Conservation (phyloP, 306 rosid genomes). For the Cotoneaster glaucophyllus region DNA sequence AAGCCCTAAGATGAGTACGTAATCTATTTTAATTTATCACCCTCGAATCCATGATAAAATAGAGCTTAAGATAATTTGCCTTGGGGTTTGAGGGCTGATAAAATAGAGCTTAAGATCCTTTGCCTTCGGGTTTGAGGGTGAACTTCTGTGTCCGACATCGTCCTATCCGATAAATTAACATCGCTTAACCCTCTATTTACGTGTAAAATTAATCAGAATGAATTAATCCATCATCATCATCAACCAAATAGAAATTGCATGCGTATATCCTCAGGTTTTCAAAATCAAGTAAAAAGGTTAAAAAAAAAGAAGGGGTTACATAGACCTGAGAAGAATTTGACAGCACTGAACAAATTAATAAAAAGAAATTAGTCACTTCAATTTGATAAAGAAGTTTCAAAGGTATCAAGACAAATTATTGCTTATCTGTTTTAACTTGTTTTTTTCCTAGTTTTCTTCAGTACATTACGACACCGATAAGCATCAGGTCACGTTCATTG, state of each 20-base stretch:
- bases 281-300: neutral
- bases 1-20: conserved; percentile 1
- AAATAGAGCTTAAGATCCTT: neutral
- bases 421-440: conserved; percentile 63
- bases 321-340: conserved; percentile 1
- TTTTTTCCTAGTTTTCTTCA: conserved; percentile 31
- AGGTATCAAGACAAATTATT: conserved; percentile 40
- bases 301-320: neutral
- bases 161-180: neutral
- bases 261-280: neutral
- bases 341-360: conserved; percentile 1
- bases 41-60: neutral
- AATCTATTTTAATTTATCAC: neutral
- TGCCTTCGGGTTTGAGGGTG: neutral
- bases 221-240: neutral
- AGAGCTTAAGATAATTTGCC: neutral
- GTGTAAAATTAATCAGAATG: neutral
- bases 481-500: conserved; percentile 43
- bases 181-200: neutral
- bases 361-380: conserved; percentile 17
- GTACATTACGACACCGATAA: conserved; percentile 40
- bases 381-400: conserved; percentile 11
- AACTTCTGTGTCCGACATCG: neutral
- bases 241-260: neutral
- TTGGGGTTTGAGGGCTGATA: neutral